phyloP scores from a whole-genome alignment of 805 yeast genomes.

The Candida schatavii region DNA sequence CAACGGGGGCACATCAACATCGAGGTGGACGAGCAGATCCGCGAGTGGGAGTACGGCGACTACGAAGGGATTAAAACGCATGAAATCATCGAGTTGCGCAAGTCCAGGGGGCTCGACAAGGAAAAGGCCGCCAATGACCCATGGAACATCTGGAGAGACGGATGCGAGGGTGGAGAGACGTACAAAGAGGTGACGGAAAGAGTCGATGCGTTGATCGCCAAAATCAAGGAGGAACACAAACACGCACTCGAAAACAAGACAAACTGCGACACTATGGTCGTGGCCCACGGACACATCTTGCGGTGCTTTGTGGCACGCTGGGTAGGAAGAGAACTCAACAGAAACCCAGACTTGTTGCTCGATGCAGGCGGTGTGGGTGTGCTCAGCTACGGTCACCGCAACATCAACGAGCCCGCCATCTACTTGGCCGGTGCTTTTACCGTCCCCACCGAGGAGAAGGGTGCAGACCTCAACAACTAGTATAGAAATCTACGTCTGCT shows the following conservation, averaged over 20 bases:
- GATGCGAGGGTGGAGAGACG: slow-evolving; percentile 88
- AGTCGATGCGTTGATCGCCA: slow-evolving; percentile 65
- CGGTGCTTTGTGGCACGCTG: slow-evolving; percentile 89
- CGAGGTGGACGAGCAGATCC: slow-evolving; percentile 55
- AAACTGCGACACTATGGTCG: slow-evolving; percentile 72
- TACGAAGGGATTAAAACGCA: slow-evolving; percentile 80
- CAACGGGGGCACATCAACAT: slow-evolving; percentile 41
- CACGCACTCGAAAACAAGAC: slow-evolving; percentile 48
- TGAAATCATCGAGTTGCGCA: slow-evolving; percentile 63
- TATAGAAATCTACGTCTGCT: too few species aligned
- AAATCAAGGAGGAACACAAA: slow-evolving; percentile 60
- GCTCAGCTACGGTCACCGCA: slow-evolving; percentile 82
- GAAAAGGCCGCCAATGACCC: slow-evolving; percentile 24
- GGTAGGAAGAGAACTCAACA: slow-evolving; percentile 58
- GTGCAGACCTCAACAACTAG: slow-evolving; percentile 9
- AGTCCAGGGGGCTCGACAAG: slow-evolving; percentile 50
- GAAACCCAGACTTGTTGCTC: slow-evolving; percentile 76
- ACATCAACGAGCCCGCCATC: slow-evolving; percentile 82
- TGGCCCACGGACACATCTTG: slow-evolving; percentile 92
- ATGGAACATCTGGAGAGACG: slow-evolving; percentile 90
- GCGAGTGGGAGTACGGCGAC: slow-evolving; percentile 97
- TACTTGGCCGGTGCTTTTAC: slow-evolving; percentile 79
- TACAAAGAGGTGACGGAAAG: slow-evolving; percentile 65
- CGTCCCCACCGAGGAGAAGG: slow-evolving; percentile 63
- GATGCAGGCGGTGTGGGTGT: slow-evolving; percentile 98